Evolutionary conservation across 2,329 filamentous ascomycete species (phyloP).

Genomic region (Monilinia vaccinii-corymbosi): DNA sequence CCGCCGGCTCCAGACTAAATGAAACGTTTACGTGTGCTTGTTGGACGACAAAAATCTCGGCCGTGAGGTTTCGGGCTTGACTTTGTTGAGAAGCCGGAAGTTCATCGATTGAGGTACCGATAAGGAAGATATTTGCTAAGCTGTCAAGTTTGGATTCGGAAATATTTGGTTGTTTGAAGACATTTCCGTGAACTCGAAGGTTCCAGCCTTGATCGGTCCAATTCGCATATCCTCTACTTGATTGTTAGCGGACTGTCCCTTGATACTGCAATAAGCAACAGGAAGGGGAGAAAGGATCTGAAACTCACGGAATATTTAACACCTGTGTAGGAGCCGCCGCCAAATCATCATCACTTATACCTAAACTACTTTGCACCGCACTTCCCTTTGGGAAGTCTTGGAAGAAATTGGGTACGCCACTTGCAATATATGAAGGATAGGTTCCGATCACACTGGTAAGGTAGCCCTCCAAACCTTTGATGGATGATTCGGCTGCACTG

Average conservation of each 20-base stretch:
- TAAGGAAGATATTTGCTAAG: conserved; percentile 61
- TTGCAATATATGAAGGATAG: conserved; percentile 51
- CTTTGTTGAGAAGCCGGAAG: conserved; percentile 50
- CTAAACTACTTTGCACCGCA: conserved; percentile 51
- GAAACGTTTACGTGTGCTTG: conserved; percentile 55
- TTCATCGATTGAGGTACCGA: conserved; percentile 51
- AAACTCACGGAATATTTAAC: conserved; percentile 53
- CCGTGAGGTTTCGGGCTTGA: conserved; percentile 65
- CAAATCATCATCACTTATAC: conserved; percentile 48
- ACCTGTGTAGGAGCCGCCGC: conserved; percentile 58
- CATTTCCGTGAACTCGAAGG: conserved; percentile 66
- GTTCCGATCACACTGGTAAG: conserved; percentile 44
- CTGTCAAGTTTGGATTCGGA: conserved; percentile 54
- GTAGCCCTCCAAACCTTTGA: conserved; percentile 41
- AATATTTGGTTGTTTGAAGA: conserved; percentile 71
- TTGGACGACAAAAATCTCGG: conserved; percentile 66
- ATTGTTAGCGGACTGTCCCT: background rate
- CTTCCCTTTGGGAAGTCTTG: conserved; percentile 54
- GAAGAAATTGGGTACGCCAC: conserved; percentile 59
- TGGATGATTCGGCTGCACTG: conserved; percentile 28
- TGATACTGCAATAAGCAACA: too few relatives aligned
- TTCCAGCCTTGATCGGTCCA: conserved; percentile 74
- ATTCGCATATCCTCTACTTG: conserved; percentile 53
- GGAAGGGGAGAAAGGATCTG: too few relatives aligned
- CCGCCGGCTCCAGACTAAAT: conserved; percentile 51